These are phyloP conservation scores for Stemphylium lycopersici DNA, from an alignment of 2,329 filamentous ascomycete species.

Conservation along the genomic window DNA sequence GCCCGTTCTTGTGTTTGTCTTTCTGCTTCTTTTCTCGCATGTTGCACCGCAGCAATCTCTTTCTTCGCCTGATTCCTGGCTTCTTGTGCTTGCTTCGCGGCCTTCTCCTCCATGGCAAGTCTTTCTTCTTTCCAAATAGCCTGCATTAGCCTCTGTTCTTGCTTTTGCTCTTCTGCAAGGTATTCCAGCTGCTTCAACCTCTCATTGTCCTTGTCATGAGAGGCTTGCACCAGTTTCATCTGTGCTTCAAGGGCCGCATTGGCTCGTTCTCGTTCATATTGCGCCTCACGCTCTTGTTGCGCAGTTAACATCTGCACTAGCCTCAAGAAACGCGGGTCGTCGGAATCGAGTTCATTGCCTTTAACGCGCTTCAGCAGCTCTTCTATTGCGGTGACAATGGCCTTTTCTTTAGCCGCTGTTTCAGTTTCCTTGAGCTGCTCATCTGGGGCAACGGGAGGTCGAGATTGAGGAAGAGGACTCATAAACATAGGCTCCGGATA, in stretches of 20 bases:
- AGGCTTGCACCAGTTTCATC: constrained; percentile 4
- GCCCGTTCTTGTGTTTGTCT: not conserved
- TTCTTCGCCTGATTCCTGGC: not conserved
- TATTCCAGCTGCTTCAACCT: constrained; percentile 2
- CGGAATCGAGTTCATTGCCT: not conserved
- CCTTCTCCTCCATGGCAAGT: not conserved
- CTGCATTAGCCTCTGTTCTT: not conserved
- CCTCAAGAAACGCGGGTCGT: constrained; percentile 9
- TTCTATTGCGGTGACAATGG: not conserved
- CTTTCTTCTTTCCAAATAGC: not conserved
- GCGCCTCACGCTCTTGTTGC: constrained; percentile 11
- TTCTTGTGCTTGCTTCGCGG: not conserved
- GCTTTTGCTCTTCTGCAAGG: not conserved
- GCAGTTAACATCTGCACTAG: constrained; percentile 10
- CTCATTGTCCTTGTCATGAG: not conserved
- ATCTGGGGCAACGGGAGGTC: not conserved
- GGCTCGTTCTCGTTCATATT: constrained; percentile 6
- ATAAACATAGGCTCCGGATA: not conserved
- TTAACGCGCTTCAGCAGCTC: not conserved
- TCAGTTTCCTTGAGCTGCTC: not conserved
- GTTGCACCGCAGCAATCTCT: not conserved
- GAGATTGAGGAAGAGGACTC: not conserved
- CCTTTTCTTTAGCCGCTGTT: not conserved
- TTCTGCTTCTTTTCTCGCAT: constrained; percentile 1
- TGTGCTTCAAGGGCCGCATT: constrained; percentile 1